Base-by-base conservation (phyloP, 441 rosid genomes). In the Pelargonium citronellum region DNA sequence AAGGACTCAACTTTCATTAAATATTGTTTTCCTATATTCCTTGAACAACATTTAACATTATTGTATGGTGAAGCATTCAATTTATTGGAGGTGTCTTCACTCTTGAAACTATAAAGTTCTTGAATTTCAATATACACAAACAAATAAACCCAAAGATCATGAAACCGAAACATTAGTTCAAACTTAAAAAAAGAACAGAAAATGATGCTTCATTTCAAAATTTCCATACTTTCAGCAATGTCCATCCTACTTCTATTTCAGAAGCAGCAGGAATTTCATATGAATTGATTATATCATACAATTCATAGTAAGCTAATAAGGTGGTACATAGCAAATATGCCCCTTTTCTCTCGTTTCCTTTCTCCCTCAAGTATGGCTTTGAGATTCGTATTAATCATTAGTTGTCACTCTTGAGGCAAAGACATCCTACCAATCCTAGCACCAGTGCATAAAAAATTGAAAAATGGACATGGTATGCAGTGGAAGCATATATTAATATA, bases 401-500 rank as follows among this genome's bases (percentile, higher is more conserved):
- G 5, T 16, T 15, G 61, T 55, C 6, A 5, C 16, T 4, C 57
- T 11, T 44, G 4, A 47, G 16, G 55, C 3, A n/a, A 47, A 47
- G 16, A n/a, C 15, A 47, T 2, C 16, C 16, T 13, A 47, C 16
- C 16, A n/a, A 47, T 47, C 55, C 55, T 47, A 13, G 55, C 16
- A n/a, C 3, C 55, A 4, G 12, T 47, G 12, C 3, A 47, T 47
- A n/a, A 11, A 7, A 41, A 41, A 41, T 7, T 7, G 9, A 7
- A 41, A 55, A 16, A 55, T 15, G 20, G 10, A 55, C 7, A 17
- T 8, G 46, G 44, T 41, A 5, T 60, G 24, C 4, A 9, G 12
- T 20, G 64, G 22, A 71, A 65, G 43, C n/a, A 64, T 12, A 34
- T 19, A 66, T 7, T 34, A 4, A 17, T 9, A 71, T 58, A 55